Evolutionary conservation across 805 yeast genomes (phyloP).

Genomic region (Yarrowia osloensis): DNA sequence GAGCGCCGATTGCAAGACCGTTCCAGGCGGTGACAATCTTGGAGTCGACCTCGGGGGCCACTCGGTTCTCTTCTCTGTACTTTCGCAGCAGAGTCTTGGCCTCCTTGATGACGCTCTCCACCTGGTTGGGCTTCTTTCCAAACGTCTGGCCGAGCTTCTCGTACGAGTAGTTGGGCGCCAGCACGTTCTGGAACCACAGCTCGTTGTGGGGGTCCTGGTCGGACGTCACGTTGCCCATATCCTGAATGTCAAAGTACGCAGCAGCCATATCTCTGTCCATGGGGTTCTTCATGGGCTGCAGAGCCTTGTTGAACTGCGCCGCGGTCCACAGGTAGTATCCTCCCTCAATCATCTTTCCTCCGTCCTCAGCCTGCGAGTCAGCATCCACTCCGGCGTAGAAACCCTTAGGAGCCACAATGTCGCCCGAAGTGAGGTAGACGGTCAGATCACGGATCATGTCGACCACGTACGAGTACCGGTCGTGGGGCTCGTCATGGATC

Average conservation of each 20-base stretch:
- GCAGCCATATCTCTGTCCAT: slow-evolving; percentile 42
- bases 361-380: slow-evolving; percentile 16
- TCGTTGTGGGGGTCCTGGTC: slow-evolving; percentile 43
- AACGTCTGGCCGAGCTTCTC: slow-evolving; percentile 42
- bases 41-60: slow-evolving; percentile 42
- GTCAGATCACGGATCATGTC: slow-evolving; percentile 35
- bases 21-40: slow-evolving; percentile 45
- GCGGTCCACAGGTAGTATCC: slow-evolving; percentile 43
- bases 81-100: slow-evolving; percentile 37
- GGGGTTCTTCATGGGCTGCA: slow-evolving; percentile 32
- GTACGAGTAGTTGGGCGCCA: slow-evolving; percentile 36
- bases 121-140: slow-evolving; percentile 39
- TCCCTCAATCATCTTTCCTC: slow-evolving; percentile 25
- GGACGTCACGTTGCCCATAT: slow-evolving; percentile 44
- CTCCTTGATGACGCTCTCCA: slow-evolving; percentile 36
- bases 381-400: slow-evolving; percentile 40
- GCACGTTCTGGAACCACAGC: slow-evolving; percentile 41
- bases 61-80: slow-evolving; percentile 36
- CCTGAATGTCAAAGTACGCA: slow-evolving; percentile 43
- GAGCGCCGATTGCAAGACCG: slow-evolving; percentile 44
- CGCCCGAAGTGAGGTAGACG: slow-evolving; percentile 37
- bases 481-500: slow-evolving; percentile 34
- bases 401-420: slow-evolving; percentile 36
- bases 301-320: slow-evolving; percentile 41
- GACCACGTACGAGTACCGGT: slow-evolving; percentile 32